Evolutionary conservation across 345 rosid species (phyloP).

Genomic region (Anacardium occidentale): DNA sequence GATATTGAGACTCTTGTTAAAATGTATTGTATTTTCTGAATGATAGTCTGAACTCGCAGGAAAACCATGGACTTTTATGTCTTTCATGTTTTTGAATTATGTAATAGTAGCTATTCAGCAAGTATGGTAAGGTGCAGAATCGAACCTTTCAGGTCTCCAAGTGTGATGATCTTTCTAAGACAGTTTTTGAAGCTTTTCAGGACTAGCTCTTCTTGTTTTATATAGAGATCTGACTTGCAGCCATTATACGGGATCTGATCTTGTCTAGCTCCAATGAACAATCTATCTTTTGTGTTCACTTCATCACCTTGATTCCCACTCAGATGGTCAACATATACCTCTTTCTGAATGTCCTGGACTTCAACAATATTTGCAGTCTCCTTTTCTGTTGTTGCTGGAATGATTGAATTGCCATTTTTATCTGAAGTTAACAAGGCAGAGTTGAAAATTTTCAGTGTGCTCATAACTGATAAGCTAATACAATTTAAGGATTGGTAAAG

Average conservation of each 20-base stretch:
- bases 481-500: neutral
- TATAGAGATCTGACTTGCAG: constrained; percentile 19
- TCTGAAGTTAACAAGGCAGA: constrained; percentile 8
- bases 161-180: constrained; percentile 32
- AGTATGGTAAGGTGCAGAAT: neutral
- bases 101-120: neutral
- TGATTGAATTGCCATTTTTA: constrained; percentile 18
- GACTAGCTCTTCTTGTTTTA: constrained; percentile 42
- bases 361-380: constrained; percentile 15
- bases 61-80: neutral
- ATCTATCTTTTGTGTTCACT: constrained; percentile 20
- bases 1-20: no score
- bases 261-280: constrained; percentile 24
- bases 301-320: constrained; percentile 12
- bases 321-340: constrained; percentile 9
- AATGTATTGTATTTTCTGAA: no score
- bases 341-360: constrained; percentile 18
- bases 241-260: constrained; percentile 15
- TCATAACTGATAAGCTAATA: neutral
- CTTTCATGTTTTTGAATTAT: neutral
- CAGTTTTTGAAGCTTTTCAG: constrained; percentile 39
- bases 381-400: constrained; percentile 17
- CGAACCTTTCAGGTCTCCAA: constrained; percentile 33
- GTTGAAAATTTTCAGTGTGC: neutral
- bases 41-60: no score